Evolutionary conservation across 345 rosid genomes (phyloP).

Genomic region (Brassica incana): DNA sequence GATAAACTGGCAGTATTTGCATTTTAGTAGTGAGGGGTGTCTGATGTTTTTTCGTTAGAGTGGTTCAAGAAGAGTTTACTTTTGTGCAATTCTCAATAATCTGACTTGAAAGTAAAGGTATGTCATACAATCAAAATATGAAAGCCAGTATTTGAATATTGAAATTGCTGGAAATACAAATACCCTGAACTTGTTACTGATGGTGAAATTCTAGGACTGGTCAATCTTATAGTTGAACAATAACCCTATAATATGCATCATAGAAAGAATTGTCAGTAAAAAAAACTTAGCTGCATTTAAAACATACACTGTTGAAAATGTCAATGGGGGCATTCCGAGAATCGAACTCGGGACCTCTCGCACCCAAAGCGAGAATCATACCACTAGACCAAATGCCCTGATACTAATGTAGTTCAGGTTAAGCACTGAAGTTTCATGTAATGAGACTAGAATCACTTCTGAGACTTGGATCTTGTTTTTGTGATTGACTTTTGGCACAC

Average conservation of each 20-base stretch:
- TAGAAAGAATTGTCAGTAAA: background rate
- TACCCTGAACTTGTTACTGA: background rate
- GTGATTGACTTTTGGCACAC: background rate
- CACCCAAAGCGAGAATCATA: slow-evolving; percentile 90
- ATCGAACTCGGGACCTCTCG: slow-evolving; percentile 67
- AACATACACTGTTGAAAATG: background rate
- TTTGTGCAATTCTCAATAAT: background rate
- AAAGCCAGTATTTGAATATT: background rate
- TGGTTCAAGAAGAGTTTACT: background rate
- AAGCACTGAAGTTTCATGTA: background rate
- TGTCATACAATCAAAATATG: background rate
- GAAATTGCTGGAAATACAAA: background rate
- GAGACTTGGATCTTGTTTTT: slow-evolving; percentile 4
- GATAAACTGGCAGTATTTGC: too few species aligned
- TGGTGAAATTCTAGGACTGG: background rate
- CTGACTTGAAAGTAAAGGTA: background rate
- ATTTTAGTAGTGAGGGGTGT: background rate
- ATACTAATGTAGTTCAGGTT: background rate
- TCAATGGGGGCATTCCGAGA: slow-evolving; percentile 35
- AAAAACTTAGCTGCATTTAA: background rate
- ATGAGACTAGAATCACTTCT: background rate
- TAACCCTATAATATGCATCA: background rate
- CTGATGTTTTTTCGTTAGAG: background rate
- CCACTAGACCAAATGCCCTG: slow-evolving; percentile 73
- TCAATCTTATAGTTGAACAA: background rate